These are phyloP conservation scores for Echites panduratus DNA, from an alignment of 257 asterid genomes.

Conservation along the genomic window DNA sequence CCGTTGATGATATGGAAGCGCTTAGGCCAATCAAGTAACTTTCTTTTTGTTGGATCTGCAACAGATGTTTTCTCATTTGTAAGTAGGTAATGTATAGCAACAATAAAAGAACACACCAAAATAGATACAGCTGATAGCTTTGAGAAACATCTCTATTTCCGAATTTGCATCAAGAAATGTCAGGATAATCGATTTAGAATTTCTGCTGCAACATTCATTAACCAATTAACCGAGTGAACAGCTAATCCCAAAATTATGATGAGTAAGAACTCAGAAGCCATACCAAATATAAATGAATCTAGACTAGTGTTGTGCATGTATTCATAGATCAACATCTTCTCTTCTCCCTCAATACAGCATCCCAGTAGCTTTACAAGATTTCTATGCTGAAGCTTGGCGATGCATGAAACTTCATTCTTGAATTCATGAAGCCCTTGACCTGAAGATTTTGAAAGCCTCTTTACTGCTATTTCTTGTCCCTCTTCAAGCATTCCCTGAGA, in stretches of 20 bases:
- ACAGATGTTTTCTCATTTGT: not conserved
- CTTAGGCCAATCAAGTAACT: not conserved
- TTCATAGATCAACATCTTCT: slow-evolving; percentile 30
- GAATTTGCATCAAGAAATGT: no score
- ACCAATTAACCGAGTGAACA: no score
- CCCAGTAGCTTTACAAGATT: slow-evolving; percentile 39
- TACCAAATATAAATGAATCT: slow-evolving; percentile 31
- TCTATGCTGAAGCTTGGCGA: slow-evolving; percentile 37
- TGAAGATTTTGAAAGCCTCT: slow-evolving; percentile 26
- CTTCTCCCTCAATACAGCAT: slow-evolving; percentile 29
- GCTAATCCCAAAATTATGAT: not conserved
- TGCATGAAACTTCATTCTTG: slow-evolving; percentile 33
- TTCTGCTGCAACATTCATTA: no score
- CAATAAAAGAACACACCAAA: no score
- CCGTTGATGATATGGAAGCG: slow-evolving; percentile 5
- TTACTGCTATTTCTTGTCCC: slow-evolving; percentile 34
- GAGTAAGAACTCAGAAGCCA: slow-evolving; percentile 16
- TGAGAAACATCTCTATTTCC: no score
- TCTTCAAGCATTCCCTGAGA: slow-evolving; percentile 25
- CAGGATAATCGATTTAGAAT: no score
- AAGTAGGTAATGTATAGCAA: no score
- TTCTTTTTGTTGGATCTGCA: slow-evolving; percentile 2
- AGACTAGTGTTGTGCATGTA: slow-evolving; percentile 34
- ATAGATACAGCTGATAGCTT: no score
- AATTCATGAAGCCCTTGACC: slow-evolving; percentile 31